These are phyloP conservation scores for Xanthoconium purpureum DNA, from an alignment of 768 basidiomycete genomes.

Conservation along the genomic window DNA sequence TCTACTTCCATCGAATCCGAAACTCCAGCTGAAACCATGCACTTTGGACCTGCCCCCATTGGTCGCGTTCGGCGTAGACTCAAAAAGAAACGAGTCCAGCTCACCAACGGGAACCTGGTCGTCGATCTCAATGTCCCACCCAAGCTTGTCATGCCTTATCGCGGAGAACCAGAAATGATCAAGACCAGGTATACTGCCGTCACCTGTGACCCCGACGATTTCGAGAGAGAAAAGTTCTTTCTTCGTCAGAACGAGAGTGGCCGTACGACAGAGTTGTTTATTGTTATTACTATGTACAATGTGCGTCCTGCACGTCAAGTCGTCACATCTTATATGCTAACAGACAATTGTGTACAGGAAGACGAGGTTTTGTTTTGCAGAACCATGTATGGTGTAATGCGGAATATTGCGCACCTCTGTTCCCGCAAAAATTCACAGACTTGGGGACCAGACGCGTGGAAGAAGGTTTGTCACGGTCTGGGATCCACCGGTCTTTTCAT, in stretches of 20 bases:
- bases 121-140: conserved; percentile 82
- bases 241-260: conserved; percentile 79
- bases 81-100: conserved; percentile 76
- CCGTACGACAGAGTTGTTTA: conserved; percentile 84
- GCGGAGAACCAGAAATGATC: conserved; percentile 69
- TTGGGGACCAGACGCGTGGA: conserved; percentile 96
- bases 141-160: conserved; percentile 71
- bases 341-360: conserved; percentile 46
- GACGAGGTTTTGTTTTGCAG: conserved; percentile 89
- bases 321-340: conserved; percentile 11
- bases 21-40: conserved; percentile 61
- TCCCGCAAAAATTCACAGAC: conserved; percentile 87
- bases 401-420: conserved; percentile 76
- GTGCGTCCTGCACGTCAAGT: conserved; percentile 46
- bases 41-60: conserved; percentile 85
- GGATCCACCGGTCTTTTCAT: background rate
- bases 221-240: conserved; percentile 78
- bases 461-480: conserved; percentile 57
- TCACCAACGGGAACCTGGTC: conserved; percentile 87
- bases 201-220: conserved; percentile 92
- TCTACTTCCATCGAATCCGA: conserved; percentile 41
- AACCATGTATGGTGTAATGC: conserved; percentile 94
- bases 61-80: conserved; percentile 76
- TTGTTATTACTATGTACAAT: conserved; percentile 96
- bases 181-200: conserved; percentile 82